Evolutionary conservation across 345 rosid genomes (phyloP), one percentile per base, ranked within the genome.

Genomic region (Citrus australasica): DNA sequence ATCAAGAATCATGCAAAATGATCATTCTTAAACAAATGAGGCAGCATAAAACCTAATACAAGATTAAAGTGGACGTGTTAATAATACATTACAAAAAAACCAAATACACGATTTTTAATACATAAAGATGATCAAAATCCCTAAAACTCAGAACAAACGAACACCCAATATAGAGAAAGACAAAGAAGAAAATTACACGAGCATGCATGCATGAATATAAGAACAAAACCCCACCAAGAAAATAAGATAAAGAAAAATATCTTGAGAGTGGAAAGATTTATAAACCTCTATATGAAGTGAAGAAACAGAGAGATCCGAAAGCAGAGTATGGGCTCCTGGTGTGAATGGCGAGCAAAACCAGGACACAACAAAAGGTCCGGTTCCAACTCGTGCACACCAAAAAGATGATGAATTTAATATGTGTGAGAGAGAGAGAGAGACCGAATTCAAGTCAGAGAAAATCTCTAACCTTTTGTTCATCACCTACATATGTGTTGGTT

Each of bases 341-440:
- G n/a, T 42, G 46, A 22, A 13, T 19, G 40, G 33, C 17, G 71
- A 63, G 70, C 25, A 11, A 75, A 75, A 46, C 13, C 21, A 61
- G 77, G 77, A 21, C 42, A 74, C 58, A 40, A 51, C 25, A 16
- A 28, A 37, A 74, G 59, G 40, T 48, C 78, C 70, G 78, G 19
- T 75, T 75, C 78, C 61, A 21, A 48, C 78, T 75, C 70, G 69
- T 28, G 30, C 38, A 62, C 28, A 13, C 56, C 11, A 19, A 38
- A 40, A 27, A 14, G 25, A 27, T 40, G 38, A 71, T 32, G 61
- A 46, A 53, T 16, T 53, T 53, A 53, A 28, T 48, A 32, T 32
- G 33, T 5, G 33, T 4, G 33, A 32, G 35, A 32, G 35, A 32
- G 7, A 2, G 60, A 46, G 5, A 46, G 51, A 21, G 61, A 73